Conservation (phyloP, 768 basidiomycete genomes). For the Leccinum barrowsii region DNA sequence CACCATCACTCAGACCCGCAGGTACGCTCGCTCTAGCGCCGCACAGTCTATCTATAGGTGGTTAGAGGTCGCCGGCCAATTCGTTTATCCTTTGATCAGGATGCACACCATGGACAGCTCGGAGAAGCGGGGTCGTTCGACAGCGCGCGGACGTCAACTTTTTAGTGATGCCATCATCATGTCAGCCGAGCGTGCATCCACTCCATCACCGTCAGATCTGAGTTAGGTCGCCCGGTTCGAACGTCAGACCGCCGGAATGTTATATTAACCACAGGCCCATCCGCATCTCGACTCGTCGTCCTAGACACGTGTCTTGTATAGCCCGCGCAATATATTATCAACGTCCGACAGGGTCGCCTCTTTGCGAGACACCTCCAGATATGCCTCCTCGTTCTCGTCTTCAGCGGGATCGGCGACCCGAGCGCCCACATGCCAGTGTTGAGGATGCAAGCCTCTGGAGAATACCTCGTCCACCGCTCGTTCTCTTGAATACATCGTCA, state of each 20-base stretch:
- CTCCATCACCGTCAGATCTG: not conserved
- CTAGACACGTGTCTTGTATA: slow-evolving; percentile 26
- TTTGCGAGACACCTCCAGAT: slow-evolving; percentile 74
- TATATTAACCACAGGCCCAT: not conserved
- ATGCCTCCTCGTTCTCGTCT: slow-evolving; percentile 48
- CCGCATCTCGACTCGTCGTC: not conserved
- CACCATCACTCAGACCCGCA: not conserved
- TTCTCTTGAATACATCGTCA: too few relatives aligned
- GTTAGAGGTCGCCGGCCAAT: not conserved
- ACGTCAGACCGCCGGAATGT: slow-evolving; percentile 1
- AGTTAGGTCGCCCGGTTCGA: not conserved
- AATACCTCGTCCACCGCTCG: slow-evolving; percentile 31
- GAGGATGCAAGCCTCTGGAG: slow-evolving; percentile 74
- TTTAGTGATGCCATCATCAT: not conserved
- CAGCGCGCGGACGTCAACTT: not conserved
- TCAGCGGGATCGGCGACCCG: slow-evolving; percentile 33
- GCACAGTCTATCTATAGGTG: not conserved
- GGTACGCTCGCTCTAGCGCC: not conserved
- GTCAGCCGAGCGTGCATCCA: not conserved
- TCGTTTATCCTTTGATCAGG: not conserved
- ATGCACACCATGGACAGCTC: not conserved
- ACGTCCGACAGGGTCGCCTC: slow-evolving; percentile 81
- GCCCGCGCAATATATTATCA: slow-evolving; percentile 59
- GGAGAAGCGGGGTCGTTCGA: not conserved
- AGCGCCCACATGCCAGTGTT: slow-evolving; percentile 72